These are phyloP conservation scores for Carex kokanica DNA, from an alignment of 176 grass and related monocot genomes.

Conservation along the genomic window DNA sequence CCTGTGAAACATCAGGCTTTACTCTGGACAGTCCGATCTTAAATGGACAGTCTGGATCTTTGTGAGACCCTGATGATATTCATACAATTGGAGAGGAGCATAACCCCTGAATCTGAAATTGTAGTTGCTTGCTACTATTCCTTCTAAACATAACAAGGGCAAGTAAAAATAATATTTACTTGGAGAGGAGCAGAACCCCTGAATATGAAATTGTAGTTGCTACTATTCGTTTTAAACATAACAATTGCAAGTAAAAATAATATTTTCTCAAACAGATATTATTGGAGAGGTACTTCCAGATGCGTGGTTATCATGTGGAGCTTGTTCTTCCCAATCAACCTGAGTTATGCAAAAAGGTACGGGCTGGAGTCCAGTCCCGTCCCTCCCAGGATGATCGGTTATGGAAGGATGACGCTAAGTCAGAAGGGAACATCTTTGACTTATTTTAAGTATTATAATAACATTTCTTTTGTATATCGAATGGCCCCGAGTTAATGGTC, in stretches of 20 bases:
- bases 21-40: neutral
- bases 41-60: neutral
- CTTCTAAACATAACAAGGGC: neutral
- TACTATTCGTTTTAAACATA: neutral
- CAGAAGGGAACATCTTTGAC: neutral
- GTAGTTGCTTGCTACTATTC: neutral
- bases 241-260: neutral
- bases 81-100: neutral
- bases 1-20: neutral
- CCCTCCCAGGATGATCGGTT: constrained; percentile 12
- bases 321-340: constrained; percentile 69
- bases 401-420: constrained; percentile 8
- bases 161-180: neutral
- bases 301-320: constrained; percentile 50
- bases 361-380: neutral
- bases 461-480: neutral
- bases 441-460: neutral
- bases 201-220: too few relatives aligned
- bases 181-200: constrained; percentile 33
- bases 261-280: constrained; percentile 48
- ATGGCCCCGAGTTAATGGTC: neutral
- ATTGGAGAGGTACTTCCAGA: constrained; percentile 68
- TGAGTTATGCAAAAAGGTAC: constrained; percentile 56
- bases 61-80: neutral
- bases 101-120: neutral